Percentiles rank a stretch among this genome's conserved stretches.
phyloP scores from a whole-genome alignment of 139 green algal genomes.

The Auxenochlorella pyrenoidosa region DNA sequence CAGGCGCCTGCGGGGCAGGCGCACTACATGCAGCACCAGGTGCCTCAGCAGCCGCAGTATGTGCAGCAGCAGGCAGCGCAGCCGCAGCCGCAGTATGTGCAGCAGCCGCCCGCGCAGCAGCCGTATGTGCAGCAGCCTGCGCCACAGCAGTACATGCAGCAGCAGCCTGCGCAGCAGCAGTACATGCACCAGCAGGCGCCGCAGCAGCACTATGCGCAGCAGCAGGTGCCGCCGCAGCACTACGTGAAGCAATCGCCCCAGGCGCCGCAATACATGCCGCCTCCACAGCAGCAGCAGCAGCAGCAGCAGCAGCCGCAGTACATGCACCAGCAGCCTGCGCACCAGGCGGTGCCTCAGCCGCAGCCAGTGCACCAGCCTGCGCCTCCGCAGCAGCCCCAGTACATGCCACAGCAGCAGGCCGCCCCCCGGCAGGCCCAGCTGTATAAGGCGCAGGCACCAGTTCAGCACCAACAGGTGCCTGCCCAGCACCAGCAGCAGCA shows the following conservation, averaged over 20 bases:
- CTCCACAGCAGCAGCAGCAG: not conserved
- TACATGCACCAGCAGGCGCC: not conserved
- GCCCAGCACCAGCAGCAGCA: not conserved
- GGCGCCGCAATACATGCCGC: not conserved
- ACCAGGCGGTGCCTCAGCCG: not conserved
- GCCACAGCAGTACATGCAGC: slow-evolving; percentile 15
- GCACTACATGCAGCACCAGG: not conserved
- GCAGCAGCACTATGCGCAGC: not conserved
- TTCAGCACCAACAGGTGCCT: not conserved
- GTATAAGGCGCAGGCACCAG: not conserved
- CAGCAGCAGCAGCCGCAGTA: not conserved
- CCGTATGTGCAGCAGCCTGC: not conserved
- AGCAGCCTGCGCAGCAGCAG: not conserved
- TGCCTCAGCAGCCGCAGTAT: not conserved
- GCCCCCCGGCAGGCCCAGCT: not conserved
- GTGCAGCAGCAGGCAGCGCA: not conserved
- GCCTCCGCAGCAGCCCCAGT: not conserved
- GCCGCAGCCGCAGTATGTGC: not conserved
- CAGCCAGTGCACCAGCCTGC: not conserved
- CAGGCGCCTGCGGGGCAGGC: not conserved
- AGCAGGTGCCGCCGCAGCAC: not conserved
- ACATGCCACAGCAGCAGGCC: not conserved
- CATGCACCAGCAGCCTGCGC: slow-evolving; percentile 14
- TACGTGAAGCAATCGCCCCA: not conserved
- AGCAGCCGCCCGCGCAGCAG: not conserved